phyloP scores from a whole-genome alignment of 768 basidiomycete species.

The Tricholoma sp. region DNA sequence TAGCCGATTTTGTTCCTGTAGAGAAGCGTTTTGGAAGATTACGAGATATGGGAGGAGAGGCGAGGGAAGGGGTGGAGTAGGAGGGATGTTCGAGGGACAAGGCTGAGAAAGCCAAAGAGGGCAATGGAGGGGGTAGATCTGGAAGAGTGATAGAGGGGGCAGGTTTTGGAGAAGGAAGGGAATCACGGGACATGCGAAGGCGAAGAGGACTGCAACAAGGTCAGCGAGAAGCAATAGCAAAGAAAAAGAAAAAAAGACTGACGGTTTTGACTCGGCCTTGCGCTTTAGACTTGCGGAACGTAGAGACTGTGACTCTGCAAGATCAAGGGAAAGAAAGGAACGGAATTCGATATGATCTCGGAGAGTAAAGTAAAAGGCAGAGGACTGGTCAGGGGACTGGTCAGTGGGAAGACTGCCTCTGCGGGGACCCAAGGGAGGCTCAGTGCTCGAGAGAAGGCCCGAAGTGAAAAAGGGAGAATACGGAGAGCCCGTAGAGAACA shows the following conservation, averaged over 20 bases:
- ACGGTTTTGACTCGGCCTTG: slow-evolving; percentile 19
- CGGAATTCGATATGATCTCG: slow-evolving; percentile 36
- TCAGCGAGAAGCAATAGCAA: too few relatives aligned
- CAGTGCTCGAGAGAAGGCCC: slow-evolving; percentile 42
- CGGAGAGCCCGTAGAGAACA: slow-evolving; percentile 39
- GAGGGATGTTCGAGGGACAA: slow-evolving; percentile 17
- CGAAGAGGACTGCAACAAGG: slow-evolving; percentile 20
- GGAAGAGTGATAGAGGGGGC: slow-evolving; percentile 51
- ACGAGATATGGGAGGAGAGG: slow-evolving; percentile 14
- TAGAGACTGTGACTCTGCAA: slow-evolving; percentile 47
- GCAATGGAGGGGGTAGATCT: slow-evolving; percentile 31
- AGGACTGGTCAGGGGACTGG: slow-evolving; percentile 22
- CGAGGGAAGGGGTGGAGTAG: slow-evolving; percentile 12
- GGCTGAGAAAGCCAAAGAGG: slow-evolving; percentile 23
- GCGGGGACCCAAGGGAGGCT: slow-evolving; percentile 18
- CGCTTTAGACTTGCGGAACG: slow-evolving; percentile 34
- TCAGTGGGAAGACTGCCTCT: slow-evolving; percentile 34
- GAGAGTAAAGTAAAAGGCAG: slow-evolving; percentile 45
- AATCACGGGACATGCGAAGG: slow-evolving; percentile 28
- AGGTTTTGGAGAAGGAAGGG: slow-evolving; percentile 56
- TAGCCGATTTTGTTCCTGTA: slow-evolving; percentile 38
- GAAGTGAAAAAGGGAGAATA: slow-evolving; percentile 67
- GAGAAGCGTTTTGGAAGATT: slow-evolving; percentile 14
- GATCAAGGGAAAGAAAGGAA: slow-evolving; percentile 68
- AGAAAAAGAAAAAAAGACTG: too few relatives aligned